Evolutionary conservation across 495 filamentous ascomycete species (phyloP), one percentile per base, ranked within the genome.

Genomic region (Penicilliopsis zonata): DNA sequence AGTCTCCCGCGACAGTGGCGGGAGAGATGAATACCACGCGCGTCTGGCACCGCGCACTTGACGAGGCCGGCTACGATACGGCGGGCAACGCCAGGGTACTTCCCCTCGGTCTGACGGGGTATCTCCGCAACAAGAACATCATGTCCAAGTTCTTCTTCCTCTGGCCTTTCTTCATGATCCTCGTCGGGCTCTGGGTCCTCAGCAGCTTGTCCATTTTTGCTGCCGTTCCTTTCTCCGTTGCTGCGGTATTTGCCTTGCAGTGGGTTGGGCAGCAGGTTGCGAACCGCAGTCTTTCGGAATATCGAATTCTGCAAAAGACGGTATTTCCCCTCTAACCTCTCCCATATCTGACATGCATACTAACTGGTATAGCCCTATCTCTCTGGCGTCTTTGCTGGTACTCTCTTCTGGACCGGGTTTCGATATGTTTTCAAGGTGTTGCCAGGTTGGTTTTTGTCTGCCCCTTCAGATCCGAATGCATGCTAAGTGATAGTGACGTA

Each of bases 121-220:
- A 66, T 36, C 40, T 92, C 35, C 78, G 81, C 52, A 80, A 86
- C 58, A 80, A 80, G 49, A 69, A 69, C 38, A 76, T 88, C 37
- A 72, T 88, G 55, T 80, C 69, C 38, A 85, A 82, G 50, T 87
- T 92, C 53, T 83, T 94, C 63, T 95, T 95, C 50, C 56, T 92
- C 14, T 86, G 80, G 74, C 90, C 90, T 0, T 84, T 86, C 34
- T 37, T 84, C 13, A 69, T 88, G 19, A 53, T 94, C 4, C 76
- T 80, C 45, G 49, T 70, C 19, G 69, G 74, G 31, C 40, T 92
- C 9, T 73, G 72, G 60, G 73, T 92, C 39, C 49, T 93, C 12
- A 80, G 80, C 42, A 61, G 76, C 38, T 65, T 88, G 49, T 71
- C 76, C 3, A 67, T 95, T 12, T 90, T 74, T 41, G 57, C 78